Base-by-base conservation (phyloP, 1,284 basidiomycete genomes). In the Ceratobasidium sp. region DNA sequence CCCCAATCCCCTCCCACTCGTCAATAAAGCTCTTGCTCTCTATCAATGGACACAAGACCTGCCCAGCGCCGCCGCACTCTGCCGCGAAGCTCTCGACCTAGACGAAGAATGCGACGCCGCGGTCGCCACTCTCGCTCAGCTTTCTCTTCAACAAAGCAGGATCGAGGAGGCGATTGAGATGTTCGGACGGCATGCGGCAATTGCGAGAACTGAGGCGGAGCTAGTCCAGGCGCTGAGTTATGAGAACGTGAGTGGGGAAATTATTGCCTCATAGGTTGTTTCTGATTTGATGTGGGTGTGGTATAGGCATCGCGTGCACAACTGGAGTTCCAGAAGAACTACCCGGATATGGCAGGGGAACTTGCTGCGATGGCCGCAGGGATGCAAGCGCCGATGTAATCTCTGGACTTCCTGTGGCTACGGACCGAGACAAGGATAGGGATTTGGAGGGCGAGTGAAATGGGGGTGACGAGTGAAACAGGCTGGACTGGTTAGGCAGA, bases 21-120 rank as follows among this genome's bases (percentile, higher is more conserved):
- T 99, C 76, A 99, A 99, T 89, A 98, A 98, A 82, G 96, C 97
- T 23, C 89, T 99, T 30, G 92, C 95, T 0, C 80, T 98, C 63
- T 98, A 92, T 87, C 97, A 98, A 84, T 97, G 93, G 93, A 94
- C 95, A 82, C 93, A 97, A 80, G 95, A 98, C 80, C 87, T 94
- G 70, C 84, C 82, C 1, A 89, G 88, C 0, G 96, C 96, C 8
- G 96, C 98, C 81, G 82, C 85, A 30, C 91, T 95, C 77, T 98
- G 96, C 80, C 85, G 90, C 74, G 91, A 98, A 80, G 98, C 98
- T 0, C 85, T 99, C 46, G 84, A 86, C 59, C 89, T 96, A 75
- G 97, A 98, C 82, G 86, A 92, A 18, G 95, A 97, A 77, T 99
- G 97, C 83, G 98, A 99, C 80, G 94, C 97, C 13, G 98, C 97